These are phyloP conservation scores for Fusarium sp. DNA, from an alignment of 2,329 filamentous ascomycete genomes.

Conservation along the genomic window DNA sequence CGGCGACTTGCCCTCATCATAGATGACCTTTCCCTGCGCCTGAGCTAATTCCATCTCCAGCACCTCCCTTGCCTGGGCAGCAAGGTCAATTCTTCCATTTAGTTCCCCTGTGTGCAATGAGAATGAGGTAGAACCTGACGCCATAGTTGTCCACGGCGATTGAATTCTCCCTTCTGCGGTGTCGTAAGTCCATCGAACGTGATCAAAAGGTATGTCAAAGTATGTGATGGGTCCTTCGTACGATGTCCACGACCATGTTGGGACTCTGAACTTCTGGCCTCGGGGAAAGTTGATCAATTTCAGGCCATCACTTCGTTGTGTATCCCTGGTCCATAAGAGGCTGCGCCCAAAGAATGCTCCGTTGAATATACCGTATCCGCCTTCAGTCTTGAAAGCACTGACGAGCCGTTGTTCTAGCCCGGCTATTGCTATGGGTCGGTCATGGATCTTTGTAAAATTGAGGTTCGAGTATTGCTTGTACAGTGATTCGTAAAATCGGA, in stretches of 20 bases:
- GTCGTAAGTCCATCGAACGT: slow-evolving; percentile 14
- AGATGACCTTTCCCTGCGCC: neutral
- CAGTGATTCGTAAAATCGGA: slow-evolving; percentile 24
- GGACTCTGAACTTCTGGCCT: slow-evolving; percentile 19
- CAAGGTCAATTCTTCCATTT: neutral
- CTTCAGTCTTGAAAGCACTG: slow-evolving; percentile 12
- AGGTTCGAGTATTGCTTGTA: slow-evolving; percentile 32
- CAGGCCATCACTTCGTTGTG: neutral
- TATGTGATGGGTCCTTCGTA: slow-evolving; percentile 46
- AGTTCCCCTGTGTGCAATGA: slow-evolving; percentile 15
- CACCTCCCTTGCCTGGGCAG: neutral
- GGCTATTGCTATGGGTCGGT: slow-evolving; percentile 32
- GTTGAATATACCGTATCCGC: slow-evolving; percentile 34
- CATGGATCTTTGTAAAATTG: slow-evolving; percentile 9
- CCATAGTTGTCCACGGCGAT: slow-evolving; percentile 11
- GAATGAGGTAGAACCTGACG: neutral
- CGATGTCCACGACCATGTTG: slow-evolving; percentile 51
- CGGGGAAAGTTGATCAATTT: slow-evolving; percentile 2
- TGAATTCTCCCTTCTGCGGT: neutral
- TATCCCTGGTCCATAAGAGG: slow-evolving; percentile 27
- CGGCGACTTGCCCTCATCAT: neutral
- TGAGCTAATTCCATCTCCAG: neutral
- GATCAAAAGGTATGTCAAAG: slow-evolving; percentile 34
- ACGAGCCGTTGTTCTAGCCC: slow-evolving; percentile 27
- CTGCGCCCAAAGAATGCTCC: slow-evolving; percentile 17